Evolutionary conservation across 495 filamentous ascomycete species (phyloP).

Genomic region (Cairneyella variabilis): DNA sequence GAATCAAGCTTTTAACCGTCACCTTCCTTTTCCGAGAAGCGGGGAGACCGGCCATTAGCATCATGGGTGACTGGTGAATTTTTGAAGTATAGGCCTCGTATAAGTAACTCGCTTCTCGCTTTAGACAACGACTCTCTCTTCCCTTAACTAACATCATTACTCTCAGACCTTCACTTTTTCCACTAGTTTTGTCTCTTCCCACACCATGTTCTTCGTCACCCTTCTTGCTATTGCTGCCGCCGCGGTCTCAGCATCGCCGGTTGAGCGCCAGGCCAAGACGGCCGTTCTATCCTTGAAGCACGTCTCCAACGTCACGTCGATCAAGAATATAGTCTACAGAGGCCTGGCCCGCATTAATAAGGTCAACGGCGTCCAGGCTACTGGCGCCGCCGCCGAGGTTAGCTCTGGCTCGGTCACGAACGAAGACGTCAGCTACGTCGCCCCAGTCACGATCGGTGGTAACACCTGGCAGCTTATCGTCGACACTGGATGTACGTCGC

Average conservation of each 20-base stretch:
- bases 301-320: constrained; percentile 10
- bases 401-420: constrained; percentile 17
- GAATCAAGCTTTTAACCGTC: constrained; percentile 13
- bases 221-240: constrained; percentile 12
- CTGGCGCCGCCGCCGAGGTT: neutral
- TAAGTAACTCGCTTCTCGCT: constrained; percentile 11
- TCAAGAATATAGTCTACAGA: constrained; percentile 15
- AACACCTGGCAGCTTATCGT: constrained; percentile 14
- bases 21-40: constrained; percentile 11
- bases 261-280: constrained; percentile 4
- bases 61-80: neutral
- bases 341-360: constrained; percentile 11
- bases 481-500: constrained; percentile 15
- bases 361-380: constrained; percentile 1
- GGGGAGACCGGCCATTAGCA: constrained; percentile 5
- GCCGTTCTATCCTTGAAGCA: constrained; percentile 13
- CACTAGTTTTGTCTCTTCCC: constrained; percentile 9
- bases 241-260: constrained; percentile 13
- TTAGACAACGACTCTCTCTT: constrained; percentile 1
- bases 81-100: constrained; percentile 6
- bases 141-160: constrained; percentile 5
- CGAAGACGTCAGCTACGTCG: constrained; percentile 16
- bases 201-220: constrained; percentile 11
- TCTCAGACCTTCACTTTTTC: constrained; percentile 8
- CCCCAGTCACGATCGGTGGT: constrained; percentile 13